Evolutionary conservation across 2,329 filamentous ascomycete species (phyloP).

Genomic region (Xylogone sp.): DNA sequence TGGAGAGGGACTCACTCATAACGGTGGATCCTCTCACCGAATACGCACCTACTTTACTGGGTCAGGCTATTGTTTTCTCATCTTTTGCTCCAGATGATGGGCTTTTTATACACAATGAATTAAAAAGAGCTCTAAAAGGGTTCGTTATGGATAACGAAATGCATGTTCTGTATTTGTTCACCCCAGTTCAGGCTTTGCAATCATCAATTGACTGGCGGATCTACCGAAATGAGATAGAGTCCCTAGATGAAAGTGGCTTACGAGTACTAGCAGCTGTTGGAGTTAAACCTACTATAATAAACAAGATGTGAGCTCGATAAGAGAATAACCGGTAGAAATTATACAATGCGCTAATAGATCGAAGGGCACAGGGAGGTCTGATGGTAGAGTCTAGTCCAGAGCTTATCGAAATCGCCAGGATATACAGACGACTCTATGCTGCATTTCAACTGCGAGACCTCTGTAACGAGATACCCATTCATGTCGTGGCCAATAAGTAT

Average conservation of each 20-base stretch:
- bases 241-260: constrained; percentile 66
- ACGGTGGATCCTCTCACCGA: constrained; percentile 42
- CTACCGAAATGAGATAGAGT: constrained; percentile 68
- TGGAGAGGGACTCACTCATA: constrained; percentile 54
- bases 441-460: constrained; percentile 75
- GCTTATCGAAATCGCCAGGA: constrained; percentile 56
- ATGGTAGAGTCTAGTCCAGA: constrained; percentile 59
- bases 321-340: not conserved
- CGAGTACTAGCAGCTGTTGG: constrained; percentile 66
- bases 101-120: constrained; percentile 66
- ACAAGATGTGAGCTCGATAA: constrained; percentile 52
- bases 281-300: constrained; percentile 62
- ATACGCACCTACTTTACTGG: constrained; percentile 61
- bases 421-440: constrained; percentile 71
- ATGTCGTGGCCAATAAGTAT: constrained; percentile 67
- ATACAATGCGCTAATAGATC: not conserved
- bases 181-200: constrained; percentile 59
- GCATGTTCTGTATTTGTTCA: constrained; percentile 76
- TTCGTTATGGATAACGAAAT: constrained; percentile 81
- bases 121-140: constrained; percentile 61
- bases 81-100: constrained; percentile 73
- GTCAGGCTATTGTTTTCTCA: constrained; percentile 68
- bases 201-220: constrained; percentile 66
- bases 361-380: constrained; percentile 61
- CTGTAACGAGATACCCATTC: constrained; percentile 71